These are phyloP conservation scores for Hymenoscyphus occultus DNA, from an alignment of 2,329 filamentous ascomycete species.

Conservation along the genomic window DNA sequence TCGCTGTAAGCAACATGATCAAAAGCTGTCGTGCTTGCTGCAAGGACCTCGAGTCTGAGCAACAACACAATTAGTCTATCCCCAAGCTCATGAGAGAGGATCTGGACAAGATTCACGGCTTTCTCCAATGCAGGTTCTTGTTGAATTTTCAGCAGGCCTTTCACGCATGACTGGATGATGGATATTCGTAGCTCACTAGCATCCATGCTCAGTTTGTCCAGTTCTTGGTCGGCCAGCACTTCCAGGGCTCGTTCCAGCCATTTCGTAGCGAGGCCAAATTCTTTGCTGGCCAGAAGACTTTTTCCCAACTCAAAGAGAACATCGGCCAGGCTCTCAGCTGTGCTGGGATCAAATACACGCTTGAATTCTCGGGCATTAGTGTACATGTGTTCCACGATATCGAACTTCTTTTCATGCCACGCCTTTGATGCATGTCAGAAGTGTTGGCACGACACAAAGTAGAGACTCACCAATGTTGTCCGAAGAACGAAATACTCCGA, in stretches of 20 bases:
- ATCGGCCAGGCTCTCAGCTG: conserved; percentile 62
- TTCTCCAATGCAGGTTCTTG: conserved; percentile 45
- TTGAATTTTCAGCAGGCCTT: conserved; percentile 49
- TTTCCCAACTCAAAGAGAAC: conserved; percentile 71
- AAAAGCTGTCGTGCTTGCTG: conserved; percentile 46
- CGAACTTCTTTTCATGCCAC: conserved; percentile 69
- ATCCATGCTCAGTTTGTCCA: conserved; percentile 55
- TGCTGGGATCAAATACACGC: conserved; percentile 44
- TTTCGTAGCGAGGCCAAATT: conserved; percentile 55
- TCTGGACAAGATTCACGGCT: conserved; percentile 55
- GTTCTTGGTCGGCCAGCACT: conserved; percentile 52
- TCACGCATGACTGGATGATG: conserved; percentile 63
- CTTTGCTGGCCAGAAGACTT: conserved; percentile 49
- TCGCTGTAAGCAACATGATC: conserved; percentile 47
- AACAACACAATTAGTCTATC: conserved; percentile 64
- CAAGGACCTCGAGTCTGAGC: conserved; percentile 65
- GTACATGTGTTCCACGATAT: conserved; percentile 78
- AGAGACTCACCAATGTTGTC: conserved; percentile 52
- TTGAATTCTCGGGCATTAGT: conserved; percentile 50
- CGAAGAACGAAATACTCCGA: conserved; percentile 37
- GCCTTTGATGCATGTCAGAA: conserved; percentile 49
- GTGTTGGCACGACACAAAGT: conserved; percentile 21
- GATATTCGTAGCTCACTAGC: conserved; percentile 62
- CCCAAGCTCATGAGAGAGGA: conserved; percentile 61
- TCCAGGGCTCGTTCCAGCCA: conserved; percentile 73